Evolutionary conservation across 2,329 filamentous ascomycete genomes (phyloP), one percentile per base, ranked within the genome.

Genomic region (Ilyonectria destructans): DNA sequence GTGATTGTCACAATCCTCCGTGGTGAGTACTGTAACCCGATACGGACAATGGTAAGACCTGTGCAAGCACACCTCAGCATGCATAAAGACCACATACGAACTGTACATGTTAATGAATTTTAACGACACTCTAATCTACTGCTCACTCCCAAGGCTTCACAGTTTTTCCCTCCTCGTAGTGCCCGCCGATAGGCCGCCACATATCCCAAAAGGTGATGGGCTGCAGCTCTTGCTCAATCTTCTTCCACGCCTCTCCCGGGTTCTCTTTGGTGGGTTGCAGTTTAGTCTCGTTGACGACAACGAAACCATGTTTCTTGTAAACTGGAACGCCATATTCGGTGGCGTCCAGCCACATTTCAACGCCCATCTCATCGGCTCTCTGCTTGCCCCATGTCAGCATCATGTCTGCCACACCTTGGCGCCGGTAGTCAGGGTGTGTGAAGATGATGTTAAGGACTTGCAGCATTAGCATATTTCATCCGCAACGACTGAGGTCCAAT

Each of bases 281-380:
- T 1, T 33, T 58, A 21, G 71, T 74, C 37, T 69, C 58, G 10
- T 69, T 55, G 31, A 73, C 67, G 0, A 75, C 58, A 1, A 62
- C 58, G 60, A 75, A 74, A 6, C 72, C 71, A n/a, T 75, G 73
- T 46, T 71, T 75, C 23, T 69, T 43, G 33, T 75, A 75, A 3
- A 75, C 69, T 2, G 72, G 69, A 0, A 75, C 68, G 0, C 73
- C 73, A 3, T 68, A 69, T 23, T 73, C 64, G 7, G 72, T 75
- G 1, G 73, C 69, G 48, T 74, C 73, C 0, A 75, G 58, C 73
- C 73, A 75, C 23, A 75, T 71, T 31, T 75, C 73, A 2, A 74
- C 68, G 1, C 71, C 73, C 73, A 75, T 68, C 45, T 74, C 71
- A 15, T 74, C 73, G 17, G 73, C 73, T 10, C 73, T 74, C 17